Base-by-base conservation (phyloP, 192 early-diverging fungal genomes). In the Linnemannia schmuckeri region DNA sequence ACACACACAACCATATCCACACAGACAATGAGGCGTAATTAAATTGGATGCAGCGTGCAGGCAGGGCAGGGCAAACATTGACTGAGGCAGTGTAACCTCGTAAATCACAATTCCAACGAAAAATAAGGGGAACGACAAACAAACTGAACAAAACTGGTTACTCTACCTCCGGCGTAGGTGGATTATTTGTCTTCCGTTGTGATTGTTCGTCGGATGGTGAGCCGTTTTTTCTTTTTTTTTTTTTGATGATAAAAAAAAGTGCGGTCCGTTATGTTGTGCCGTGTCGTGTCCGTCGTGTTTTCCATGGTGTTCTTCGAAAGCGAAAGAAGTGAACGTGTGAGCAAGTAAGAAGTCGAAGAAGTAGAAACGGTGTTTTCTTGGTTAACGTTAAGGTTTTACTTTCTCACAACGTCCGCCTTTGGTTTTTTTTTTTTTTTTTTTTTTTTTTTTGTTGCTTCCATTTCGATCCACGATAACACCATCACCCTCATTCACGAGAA, bases 151-250 rank as follows among this genome's bases (percentile, higher is more conserved):
- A 66, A 66, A 66, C 61, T 63, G 27, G 61, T 63, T 30, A 3
- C 0, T 63, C 61, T 63, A 8, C 27, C 61, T 57, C n/a, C 55
- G n/a, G 9, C 6, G n/a, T 24, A n/a, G 13, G 30, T 35, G 61
- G 61, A 66, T 66, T 30, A 66, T 66, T 66, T 66, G 61, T 66
- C 24, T 66, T 15, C 30, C 61, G 55, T 66, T 66, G 30, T 35
- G 49, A 52, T 66, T 30, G 61, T 33, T 66, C 12, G 61, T 27
- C 24, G 27, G 55, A 66, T 33, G 61, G 61, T 66, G 30, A 66
- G 61, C 61, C 7, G 12, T n/a, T 57, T 57, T 57, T 24, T 57
- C 22, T 57, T 57, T n/a, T n/a, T 57, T 27, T 61, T 66, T 30
- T 66, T 66, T 33, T 66, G 3, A 13, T 30, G 61, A 63, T 15